A percentile compares a stretch with the other conserved stretches of the same genome.
phyloP scores from a whole-genome alignment of 2,329 filamentous ascomycete species.

The Pyrenochaeta sp. region DNA sequence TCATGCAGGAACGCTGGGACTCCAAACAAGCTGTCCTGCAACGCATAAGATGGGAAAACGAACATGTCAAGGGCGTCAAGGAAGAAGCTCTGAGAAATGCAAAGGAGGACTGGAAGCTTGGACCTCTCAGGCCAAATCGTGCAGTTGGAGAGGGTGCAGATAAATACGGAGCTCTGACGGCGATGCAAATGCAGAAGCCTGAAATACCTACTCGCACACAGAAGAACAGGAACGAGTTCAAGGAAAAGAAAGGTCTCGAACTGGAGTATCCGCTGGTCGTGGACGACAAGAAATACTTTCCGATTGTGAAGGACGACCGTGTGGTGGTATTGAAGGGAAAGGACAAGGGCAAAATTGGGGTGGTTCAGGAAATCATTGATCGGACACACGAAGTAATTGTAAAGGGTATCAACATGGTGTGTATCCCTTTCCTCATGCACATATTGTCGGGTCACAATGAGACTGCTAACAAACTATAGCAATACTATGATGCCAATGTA shows the following conservation, averaged over 20 bases:
- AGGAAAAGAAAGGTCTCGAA: conserved; percentile 29
- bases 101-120: conserved; percentile 80
- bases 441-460: background rate
- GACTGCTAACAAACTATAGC: conserved; percentile 29
- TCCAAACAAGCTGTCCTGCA: conserved; percentile 37
- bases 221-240: conserved; percentile 28
- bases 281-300: conserved; percentile 40
- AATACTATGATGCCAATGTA: conserved; percentile 53
- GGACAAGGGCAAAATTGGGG: conserved; percentile 84
- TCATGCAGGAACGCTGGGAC: conserved; percentile 38
- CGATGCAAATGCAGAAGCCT: conserved; percentile 39
- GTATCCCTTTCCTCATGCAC: background rate
- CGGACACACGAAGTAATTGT: conserved; percentile 47
- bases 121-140: conserved; percentile 78
- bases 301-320: conserved; percentile 70
- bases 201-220: conserved; percentile 49
- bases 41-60: conserved; percentile 22
- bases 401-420: conserved; percentile 52
- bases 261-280: conserved; percentile 39
- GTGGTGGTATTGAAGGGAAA: conserved; percentile 81
- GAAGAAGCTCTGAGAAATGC: conserved; percentile 64
- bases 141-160: conserved; percentile 69
- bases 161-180: conserved; percentile 66
- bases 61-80: conserved; percentile 43
- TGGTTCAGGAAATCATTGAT: conserved; percentile 65